phyloP scores from a whole-genome alignment of 2,329 filamentous ascomycete genomes.

The Didymella arachidicola region DNA sequence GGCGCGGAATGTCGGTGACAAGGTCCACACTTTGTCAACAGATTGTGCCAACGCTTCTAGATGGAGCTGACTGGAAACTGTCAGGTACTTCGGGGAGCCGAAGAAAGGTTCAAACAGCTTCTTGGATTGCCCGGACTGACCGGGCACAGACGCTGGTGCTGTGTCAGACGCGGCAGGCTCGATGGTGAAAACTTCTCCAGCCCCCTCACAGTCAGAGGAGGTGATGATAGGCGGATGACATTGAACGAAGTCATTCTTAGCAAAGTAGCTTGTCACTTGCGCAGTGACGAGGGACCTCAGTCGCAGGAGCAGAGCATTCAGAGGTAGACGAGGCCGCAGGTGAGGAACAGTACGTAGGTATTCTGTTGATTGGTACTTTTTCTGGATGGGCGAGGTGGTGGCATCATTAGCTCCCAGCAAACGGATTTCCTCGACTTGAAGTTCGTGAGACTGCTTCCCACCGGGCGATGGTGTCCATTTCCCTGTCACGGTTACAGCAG shows the following conservation, averaged over 20 bases:
- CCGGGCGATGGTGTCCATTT: constrained; percentile 77
- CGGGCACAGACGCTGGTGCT: constrained; percentile 14
- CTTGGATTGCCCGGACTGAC: constrained; percentile 38
- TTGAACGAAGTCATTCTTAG: constrained; percentile 74
- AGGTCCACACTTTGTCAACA: constrained; percentile 88
- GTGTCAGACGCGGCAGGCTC: constrained; percentile 30
- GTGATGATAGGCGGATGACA: constrained; percentile 94
- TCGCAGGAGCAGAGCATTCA: constrained; percentile 80
- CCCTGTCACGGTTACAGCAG: constrained; percentile 79
- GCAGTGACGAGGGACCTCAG: constrained; percentile 82
- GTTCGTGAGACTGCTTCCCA: constrained; percentile 77
- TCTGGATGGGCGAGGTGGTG: constrained; percentile 90
- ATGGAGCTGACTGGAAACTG: constrained; percentile 93
- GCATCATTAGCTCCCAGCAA: constrained; percentile 81
- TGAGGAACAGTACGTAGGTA: constrained; percentile 90
- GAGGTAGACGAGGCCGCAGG: constrained; percentile 79
- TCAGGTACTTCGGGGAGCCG: constrained; percentile 86
- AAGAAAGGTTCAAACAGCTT: constrained; percentile 69
- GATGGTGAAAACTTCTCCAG: constrained; percentile 89
- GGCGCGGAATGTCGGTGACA: constrained; percentile 92
- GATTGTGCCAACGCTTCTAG: constrained; percentile 90
- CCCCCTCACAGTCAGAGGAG: constrained; percentile 96
- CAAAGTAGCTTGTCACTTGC: constrained; percentile 78
- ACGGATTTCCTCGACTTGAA: constrained; percentile 74
- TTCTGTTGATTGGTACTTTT: constrained; percentile 91